A percentile compares a stretch with the other conserved stretches of the same genome.
phyloP scores from a whole-genome alignment of 371 early-diverging fungal species.

The Mortierella sp. region DNA sequence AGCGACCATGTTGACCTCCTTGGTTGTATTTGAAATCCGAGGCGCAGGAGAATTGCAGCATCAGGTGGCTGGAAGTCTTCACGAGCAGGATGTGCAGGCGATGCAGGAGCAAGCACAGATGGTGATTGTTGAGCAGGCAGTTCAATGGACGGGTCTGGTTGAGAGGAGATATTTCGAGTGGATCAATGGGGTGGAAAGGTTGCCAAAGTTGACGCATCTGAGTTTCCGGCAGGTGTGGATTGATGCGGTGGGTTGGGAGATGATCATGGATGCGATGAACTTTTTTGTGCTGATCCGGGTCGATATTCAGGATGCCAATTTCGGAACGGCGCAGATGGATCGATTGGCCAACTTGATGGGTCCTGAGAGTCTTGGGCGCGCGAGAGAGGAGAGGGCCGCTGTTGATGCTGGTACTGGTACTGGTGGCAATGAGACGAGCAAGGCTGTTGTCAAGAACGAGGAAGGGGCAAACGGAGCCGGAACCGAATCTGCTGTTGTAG shows the following conservation, averaged over 20 bases:
- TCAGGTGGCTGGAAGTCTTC: neutral
- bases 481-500: neutral
- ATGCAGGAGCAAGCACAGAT: neutral
- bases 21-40: conserved; percentile 5
- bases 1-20: neutral
- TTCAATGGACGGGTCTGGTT: neutral
- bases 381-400: neutral
- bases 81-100: neutral
- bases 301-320: conserved; percentile 7
- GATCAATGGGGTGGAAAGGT: neutral
- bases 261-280: neutral
- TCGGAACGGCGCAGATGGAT: conserved; percentile 4
- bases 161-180: neutral
- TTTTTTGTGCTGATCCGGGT: neutral
- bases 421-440: neutral
- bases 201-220: neutral
- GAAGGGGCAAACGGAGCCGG: neutral
- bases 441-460: neutral
- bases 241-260: neutral
- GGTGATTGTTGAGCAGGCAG: neutral
- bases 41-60: conserved; percentile 2
- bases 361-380: neutral
- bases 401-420: neutral
- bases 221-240: conserved; percentile 9
- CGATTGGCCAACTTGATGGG: neutral